Conservation (phyloP, 2,329 filamentous ascomycete genomes). For the Claviceps maximensis region DNA sequence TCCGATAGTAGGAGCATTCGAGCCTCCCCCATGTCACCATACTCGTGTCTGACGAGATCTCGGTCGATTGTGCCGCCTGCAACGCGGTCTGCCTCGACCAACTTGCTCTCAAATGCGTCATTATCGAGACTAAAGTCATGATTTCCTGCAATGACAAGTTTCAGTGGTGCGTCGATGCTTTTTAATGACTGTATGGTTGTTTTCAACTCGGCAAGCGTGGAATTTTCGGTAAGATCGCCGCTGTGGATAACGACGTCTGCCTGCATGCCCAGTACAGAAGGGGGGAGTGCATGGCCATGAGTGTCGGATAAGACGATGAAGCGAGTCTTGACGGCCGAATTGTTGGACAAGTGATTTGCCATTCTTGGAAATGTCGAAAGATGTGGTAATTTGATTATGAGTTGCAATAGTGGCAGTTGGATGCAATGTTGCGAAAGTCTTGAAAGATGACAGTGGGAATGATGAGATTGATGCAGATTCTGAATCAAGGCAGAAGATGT, state of each 20-base stretch:
- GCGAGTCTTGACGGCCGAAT: slow-evolving; percentile 16
- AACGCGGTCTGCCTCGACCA: too few relatives aligned
- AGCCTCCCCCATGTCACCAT: slow-evolving; percentile 12
- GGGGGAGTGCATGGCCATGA: slow-evolving; percentile 15
- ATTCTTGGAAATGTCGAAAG: too few relatives aligned
- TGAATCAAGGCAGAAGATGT: too few relatives aligned
- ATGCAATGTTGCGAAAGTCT: too few relatives aligned
- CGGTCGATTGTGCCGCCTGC: too few relatives aligned
- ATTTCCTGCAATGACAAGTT: slow-evolving; percentile 42
- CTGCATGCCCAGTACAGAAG: slow-evolving; percentile 1
- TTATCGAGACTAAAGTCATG: slow-evolving; percentile 35
- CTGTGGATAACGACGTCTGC: slow-evolving; percentile 39
- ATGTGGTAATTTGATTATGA: too few relatives aligned
- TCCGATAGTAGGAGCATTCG: slow-evolving; percentile 20
- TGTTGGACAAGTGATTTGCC: slow-evolving; percentile 9
- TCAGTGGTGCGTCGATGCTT: slow-evolving; percentile 32
- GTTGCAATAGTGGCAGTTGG: too few relatives aligned
- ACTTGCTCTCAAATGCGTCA: too few relatives aligned
- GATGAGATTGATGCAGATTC: too few relatives aligned
- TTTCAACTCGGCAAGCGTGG: slow-evolving; percentile 26
- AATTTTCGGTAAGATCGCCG: slow-evolving; percentile 35
- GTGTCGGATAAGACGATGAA: slow-evolving; percentile 27
- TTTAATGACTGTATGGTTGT: slow-evolving; percentile 29
- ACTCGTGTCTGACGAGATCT: slow-evolving; percentile 12
- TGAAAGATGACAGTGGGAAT: too few relatives aligned